A percentile compares a stretch with the other conserved stretches of the same genome.
These are phyloP conservation scores for Globisporangium barbulae DNA, from an alignment of 352 stramenopile genomes.

Conservation along the genomic window DNA sequence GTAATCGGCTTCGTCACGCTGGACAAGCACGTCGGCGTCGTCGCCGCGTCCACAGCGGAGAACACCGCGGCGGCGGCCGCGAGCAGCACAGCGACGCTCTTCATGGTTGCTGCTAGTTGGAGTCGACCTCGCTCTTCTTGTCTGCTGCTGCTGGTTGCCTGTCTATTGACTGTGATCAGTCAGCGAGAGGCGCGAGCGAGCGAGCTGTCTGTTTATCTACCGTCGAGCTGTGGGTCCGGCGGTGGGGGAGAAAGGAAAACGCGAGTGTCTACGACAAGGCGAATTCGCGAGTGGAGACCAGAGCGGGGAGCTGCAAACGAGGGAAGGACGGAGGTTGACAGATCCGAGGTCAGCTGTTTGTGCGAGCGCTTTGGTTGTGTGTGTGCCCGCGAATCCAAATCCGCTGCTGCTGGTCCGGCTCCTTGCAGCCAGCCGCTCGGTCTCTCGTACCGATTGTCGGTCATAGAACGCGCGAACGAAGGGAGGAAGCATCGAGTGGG, in stretches of 20 bases:
- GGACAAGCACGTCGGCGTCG: background rate
- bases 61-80: background rate
- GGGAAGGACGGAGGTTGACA: background rate
- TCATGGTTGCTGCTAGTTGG: background rate
- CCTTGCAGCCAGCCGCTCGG: background rate
- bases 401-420: background rate
- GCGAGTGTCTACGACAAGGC: background rate
- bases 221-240: constrained; percentile 2
- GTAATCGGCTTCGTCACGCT: constrained; percentile 7
- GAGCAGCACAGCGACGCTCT: constrained; percentile 1
- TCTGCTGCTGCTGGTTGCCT: background rate
- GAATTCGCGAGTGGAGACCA: constrained; percentile 6
- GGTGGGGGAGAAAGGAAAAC: background rate
- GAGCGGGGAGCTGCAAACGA: background rate
- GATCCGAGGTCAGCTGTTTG: background rate
- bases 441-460: background rate
- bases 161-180: background rate
- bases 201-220: constrained; percentile 1
- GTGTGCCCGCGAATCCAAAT: background rate
- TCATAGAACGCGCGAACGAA: background rate
- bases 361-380: background rate
- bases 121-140: background rate
- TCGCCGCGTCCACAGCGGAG: background rate
- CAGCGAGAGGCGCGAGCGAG: background rate
- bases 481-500: background rate